Percentiles rank a stretch among this genome's conserved stretches.
Conservation (phyloP, 2,329 filamentous ascomycete species). For the Cladophialophora bantiana region DNA sequence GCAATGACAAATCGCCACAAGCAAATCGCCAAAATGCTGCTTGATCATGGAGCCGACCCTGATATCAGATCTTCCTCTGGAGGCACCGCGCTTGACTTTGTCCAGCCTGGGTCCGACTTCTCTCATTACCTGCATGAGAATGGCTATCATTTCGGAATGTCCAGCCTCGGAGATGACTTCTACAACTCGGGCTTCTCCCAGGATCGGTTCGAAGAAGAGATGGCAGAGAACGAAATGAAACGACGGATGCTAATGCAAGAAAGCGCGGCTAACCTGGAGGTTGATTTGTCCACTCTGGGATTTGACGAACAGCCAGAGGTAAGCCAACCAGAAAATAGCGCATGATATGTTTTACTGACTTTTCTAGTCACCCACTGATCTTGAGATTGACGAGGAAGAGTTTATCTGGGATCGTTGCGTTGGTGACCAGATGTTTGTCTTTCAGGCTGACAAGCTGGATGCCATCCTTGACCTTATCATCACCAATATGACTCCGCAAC, state of each 20-base stretch:
- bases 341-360: slow-evolving; percentile 37
- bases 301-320: slow-evolving; percentile 90
- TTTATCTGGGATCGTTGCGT: slow-evolving; percentile 95
- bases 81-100: slow-evolving; percentile 93
- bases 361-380: slow-evolving; percentile 68
- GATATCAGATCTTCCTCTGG: slow-evolving; percentile 95
- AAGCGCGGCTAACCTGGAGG: slow-evolving; percentile 93
- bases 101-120: slow-evolving; percentile 93
- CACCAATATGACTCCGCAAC: slow-evolving; percentile 95
- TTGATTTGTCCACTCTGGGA: slow-evolving; percentile 92
- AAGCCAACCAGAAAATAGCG: slow-evolving; percentile 54
- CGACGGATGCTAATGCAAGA: slow-evolving; percentile 97
- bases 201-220: slow-evolving; percentile 93
- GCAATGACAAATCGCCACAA: slow-evolving; percentile 99
- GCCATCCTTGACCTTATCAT: slow-evolving; percentile 94
- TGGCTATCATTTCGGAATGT: slow-evolving; percentile 71
- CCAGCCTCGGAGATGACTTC: slow-evolving; percentile 73
- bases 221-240: slow-evolving; percentile 95
- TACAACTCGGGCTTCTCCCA: slow-evolving; percentile 86
- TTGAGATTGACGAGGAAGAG: slow-evolving; percentile 76
- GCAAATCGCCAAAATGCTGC: slow-evolving; percentile 86
- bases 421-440: slow-evolving; percentile 99
- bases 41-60: slow-evolving; percentile 93
- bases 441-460: slow-evolving; percentile 91
- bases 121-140: slow-evolving; percentile 94